phyloP scores from a whole-genome alignment of 345 rosid species.

The Psidium guajava region DNA sequence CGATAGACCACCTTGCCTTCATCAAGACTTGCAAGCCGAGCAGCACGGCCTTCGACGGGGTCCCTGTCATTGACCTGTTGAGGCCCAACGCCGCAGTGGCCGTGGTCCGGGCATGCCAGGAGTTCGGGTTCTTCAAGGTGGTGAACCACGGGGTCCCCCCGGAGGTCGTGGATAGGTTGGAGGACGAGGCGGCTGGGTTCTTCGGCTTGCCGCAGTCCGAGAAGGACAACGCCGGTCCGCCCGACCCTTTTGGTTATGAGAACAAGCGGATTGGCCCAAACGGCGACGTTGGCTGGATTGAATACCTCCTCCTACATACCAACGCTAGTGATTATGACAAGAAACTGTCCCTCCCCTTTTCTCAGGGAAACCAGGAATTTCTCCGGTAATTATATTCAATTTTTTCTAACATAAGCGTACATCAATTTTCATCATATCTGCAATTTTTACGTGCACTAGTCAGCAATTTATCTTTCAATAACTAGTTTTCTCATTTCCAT shows the following conservation, averaged over 20 bases:
- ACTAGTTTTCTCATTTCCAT: not conserved
- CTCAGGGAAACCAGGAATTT: slow-evolving; percentile 15
- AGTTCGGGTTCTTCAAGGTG: slow-evolving; percentile 74
- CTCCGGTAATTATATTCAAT: slow-evolving; percentile 32
- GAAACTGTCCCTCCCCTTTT: slow-evolving; percentile 16
- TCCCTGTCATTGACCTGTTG: slow-evolving; percentile 53
- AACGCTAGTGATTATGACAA: slow-evolving; percentile 14
- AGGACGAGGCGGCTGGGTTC: slow-evolving; percentile 42
- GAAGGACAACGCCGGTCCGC: slow-evolving; percentile 54
- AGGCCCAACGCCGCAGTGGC: slow-evolving; percentile 46
- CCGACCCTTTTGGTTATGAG: slow-evolving; percentile 74
- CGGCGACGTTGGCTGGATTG: slow-evolving; percentile 82
- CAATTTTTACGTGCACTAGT: not conserved
- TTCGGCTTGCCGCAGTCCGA: slow-evolving; percentile 50
- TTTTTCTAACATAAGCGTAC: not conserved
- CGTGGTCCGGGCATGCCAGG: slow-evolving; percentile 56
- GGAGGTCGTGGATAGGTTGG: slow-evolving; percentile 36
- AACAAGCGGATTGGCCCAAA: slow-evolving; percentile 52
- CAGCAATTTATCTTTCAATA: not conserved
- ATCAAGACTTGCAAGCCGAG: slow-evolving; percentile 55
- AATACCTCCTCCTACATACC: slow-evolving; percentile 48
- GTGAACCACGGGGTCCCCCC: slow-evolving; percentile 65
- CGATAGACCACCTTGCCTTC: slow-evolving; percentile 33
- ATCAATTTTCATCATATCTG: not conserved
- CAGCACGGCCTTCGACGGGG: slow-evolving; percentile 12